These are phyloP conservation scores for Tinospora cordifolia DNA, from an alignment of 164 flowering plant genomes.

Conservation along the genomic window DNA sequence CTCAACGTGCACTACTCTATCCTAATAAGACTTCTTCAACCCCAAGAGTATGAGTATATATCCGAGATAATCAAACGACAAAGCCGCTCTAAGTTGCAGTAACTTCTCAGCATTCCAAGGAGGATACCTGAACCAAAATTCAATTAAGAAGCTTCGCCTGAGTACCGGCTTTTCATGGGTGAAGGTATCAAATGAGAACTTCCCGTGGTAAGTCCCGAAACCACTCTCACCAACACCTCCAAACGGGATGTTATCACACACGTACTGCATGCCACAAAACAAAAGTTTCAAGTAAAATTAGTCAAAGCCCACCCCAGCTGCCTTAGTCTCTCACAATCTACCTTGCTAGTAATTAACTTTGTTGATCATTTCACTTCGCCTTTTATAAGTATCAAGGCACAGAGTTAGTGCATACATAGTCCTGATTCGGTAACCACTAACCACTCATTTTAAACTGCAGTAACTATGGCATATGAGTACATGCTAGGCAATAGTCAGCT, in stretches of 20 bases:
- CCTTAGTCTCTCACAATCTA: neutral
- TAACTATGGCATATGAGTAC: no score
- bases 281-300: neutral
- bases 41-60: conserved; percentile 45
- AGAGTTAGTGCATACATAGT: no score
- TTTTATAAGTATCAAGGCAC: neutral
- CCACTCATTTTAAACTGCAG: no score
- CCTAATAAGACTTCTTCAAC: conserved; percentile 24
- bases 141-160: conserved; percentile 38
- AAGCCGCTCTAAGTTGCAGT: conserved; percentile 41
- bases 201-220: conserved; percentile 82
- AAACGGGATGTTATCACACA: conserved; percentile 59
- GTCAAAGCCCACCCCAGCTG: neutral
- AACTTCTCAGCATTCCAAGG: conserved; percentile 73
- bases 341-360: neutral
- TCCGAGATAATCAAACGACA: conserved; percentile 39
- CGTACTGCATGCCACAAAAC: conserved; percentile 37
- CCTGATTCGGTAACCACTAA: no score
- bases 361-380: neutral
- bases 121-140: conserved; percentile 62
- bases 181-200: conserved; percentile 79
- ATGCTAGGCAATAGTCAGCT: no score
- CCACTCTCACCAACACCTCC: conserved; percentile 95
- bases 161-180: conserved; percentile 80
- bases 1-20: neutral